Evolutionary conservation across 257 asterid genomes (phyloP).

Genomic region (Petrea volubilis): DNA sequence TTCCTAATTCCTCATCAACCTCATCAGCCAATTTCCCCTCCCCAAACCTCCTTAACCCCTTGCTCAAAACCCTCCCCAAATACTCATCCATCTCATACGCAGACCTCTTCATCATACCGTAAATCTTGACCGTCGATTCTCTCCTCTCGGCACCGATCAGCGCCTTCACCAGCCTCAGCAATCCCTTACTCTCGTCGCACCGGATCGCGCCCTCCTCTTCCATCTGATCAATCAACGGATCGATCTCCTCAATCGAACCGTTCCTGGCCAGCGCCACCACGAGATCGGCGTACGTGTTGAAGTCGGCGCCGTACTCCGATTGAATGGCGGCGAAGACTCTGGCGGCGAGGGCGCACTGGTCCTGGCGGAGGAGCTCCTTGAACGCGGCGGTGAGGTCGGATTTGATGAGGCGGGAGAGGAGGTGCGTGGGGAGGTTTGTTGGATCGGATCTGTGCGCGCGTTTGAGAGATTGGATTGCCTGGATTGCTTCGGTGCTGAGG

Average conservation of each 20-base stretch:
- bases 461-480: slow-evolving; percentile 84
- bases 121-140: slow-evolving; percentile 75
- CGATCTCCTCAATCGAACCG: slow-evolving; percentile 58
- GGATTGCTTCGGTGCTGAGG: slow-evolving; percentile 87
- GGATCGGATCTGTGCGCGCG: slow-evolving; percentile 66
- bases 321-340: slow-evolving; percentile 62
- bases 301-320: slow-evolving; percentile 63
- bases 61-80: slow-evolving; percentile 70
- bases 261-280: slow-evolving; percentile 51
- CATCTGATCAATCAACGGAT: slow-evolving; percentile 47
- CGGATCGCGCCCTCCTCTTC: slow-evolving; percentile 49
- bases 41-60: slow-evolving; percentile 74
- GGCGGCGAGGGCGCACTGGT: slow-evolving; percentile 62
- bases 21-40: slow-evolving; percentile 67
- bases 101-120: slow-evolving; percentile 61
- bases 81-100: slow-evolving; percentile 67
- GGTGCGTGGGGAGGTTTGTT: slow-evolving; percentile 47
- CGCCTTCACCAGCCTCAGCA: slow-evolving; percentile 68
- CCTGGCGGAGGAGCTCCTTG: slow-evolving; percentile 92
- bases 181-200: slow-evolving; percentile 56
- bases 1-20: slow-evolving; percentile 58
- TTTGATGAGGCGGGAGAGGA: slow-evolving; percentile 76
- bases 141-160: slow-evolving; percentile 61
- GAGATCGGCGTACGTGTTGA: slow-evolving; percentile 62
- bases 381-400: slow-evolving; percentile 80